Evolutionary conservation across 2,329 filamentous ascomycete species (phyloP).

Genomic region (Cordyceps cateniannulata): DNA sequence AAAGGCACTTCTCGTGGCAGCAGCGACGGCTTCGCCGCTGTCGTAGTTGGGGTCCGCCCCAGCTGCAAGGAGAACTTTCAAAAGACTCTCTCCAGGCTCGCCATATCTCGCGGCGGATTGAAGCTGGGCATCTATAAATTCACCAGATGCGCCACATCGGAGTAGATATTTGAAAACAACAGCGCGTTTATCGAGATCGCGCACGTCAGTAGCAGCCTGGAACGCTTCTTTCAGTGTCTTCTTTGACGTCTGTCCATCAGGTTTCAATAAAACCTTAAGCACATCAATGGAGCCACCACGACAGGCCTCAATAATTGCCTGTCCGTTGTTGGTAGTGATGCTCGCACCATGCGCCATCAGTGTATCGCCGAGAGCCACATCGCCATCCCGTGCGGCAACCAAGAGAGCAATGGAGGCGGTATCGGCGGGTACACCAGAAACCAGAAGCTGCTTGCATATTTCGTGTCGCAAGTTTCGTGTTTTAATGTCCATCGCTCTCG

Average conservation of each 20-base stretch:
- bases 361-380: constrained; percentile 43
- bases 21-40: constrained; percentile 48
- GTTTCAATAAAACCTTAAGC: constrained; percentile 42
- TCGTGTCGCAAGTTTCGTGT: constrained; percentile 33
- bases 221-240: constrained; percentile 44
- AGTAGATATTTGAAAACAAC: constrained; percentile 46
- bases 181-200: constrained; percentile 42
- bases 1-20: constrained; percentile 45
- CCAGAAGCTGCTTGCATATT: constrained; percentile 40
- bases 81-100: constrained; percentile 39
- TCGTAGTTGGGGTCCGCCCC: constrained; percentile 51
- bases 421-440: constrained; percentile 37
- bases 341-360: constrained; percentile 47
- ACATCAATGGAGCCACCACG: constrained; percentile 43
- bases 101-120: constrained; percentile 46
- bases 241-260: constrained; percentile 31
- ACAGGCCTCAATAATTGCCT: constrained; percentile 49
- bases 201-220: constrained; percentile 47
- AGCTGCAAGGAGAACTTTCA: constrained; percentile 43
- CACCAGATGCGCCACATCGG: constrained; percentile 41
- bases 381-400: constrained; percentile 45
- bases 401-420: constrained; percentile 45
- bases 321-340: constrained; percentile 43
- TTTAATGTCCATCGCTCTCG: constrained; percentile 35
- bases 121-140: constrained; percentile 46